Evolutionary conservation across 179 eudicot species (phyloP), one percentile per base, ranked within the genome.

Genomic region (Gypsophila paniculata): DNA sequence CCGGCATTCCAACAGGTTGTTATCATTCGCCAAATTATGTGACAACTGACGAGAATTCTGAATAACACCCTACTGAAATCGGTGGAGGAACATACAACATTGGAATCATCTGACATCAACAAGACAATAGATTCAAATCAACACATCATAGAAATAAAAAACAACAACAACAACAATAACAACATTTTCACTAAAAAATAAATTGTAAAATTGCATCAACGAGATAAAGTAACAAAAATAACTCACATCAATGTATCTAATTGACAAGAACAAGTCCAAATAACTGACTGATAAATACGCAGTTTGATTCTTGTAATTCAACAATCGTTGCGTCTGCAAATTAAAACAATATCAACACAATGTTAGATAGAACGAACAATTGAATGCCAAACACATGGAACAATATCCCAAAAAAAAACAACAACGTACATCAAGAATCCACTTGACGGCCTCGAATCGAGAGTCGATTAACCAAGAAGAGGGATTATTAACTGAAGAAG

Each of bases 391-490:
- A 29, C 34, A 29, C 34, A 29, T 29, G 9, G 6, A 58, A 58
- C n/a, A 14, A 0, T 44, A 48, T 23, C 63, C 5, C 17, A 60
- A 44, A 17, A 19, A 0, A n/a, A 4, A 55, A 51, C 6, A 52
- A 12, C 6, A 14, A 79, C 82, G 19, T 15, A 87, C 91, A 71
- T 75, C 70, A 69, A 87, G 77, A 74, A 86, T 76, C 87, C 87
- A 88, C 32, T 72, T 72, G 76, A 85, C 73, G n/a, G 86, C 76
- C 32, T 72, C 72, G 61, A 72, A 67, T 2, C 93, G 86, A 34
- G 83, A 80, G 51, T 76, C 39, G 58, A 70, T 80, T 49, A 81
- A 44, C 75, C 66, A 71, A 71, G 67, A 46, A 19, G 79, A 67
- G 61, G 44, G 44, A 51, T 11, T 13, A 19, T 1, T 29, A 29